phyloP scores from a whole-genome alignment of 805 yeast genomes.

The Saccharomycopsis fermentans region DNA sequence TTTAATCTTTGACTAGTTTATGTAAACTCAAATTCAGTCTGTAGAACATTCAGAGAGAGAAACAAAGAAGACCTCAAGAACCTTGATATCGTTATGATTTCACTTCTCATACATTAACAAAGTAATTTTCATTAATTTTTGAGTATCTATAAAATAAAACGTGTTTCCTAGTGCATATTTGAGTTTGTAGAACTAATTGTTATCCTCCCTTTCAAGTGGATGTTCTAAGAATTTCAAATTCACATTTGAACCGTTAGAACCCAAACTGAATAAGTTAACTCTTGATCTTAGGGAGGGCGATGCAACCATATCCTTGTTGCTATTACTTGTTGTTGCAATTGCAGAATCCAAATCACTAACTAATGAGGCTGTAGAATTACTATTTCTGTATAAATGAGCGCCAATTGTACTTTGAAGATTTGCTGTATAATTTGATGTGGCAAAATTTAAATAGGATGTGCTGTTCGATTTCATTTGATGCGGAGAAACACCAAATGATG shows the following conservation, averaged over 20 bases:
- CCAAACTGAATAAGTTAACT: slow-evolving; percentile 15
- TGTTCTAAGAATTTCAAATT: not conserved
- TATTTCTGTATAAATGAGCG: not conserved
- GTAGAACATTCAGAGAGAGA: no score
- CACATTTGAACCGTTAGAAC: not conserved
- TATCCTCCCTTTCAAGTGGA: not conserved
- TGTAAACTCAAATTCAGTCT: no score
- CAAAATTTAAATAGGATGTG: not conserved
- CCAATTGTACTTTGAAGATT: not conserved
- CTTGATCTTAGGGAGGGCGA: slow-evolving; percentile 16
- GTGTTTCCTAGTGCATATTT: no score
- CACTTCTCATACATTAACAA: no score
- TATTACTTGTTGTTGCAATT: not conserved
- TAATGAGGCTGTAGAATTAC: not conserved
- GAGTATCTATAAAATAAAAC: no score
- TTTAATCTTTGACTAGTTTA: no score
- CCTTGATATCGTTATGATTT: no score
- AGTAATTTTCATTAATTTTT: no score
- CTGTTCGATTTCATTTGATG: not conserved
- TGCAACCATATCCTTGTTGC: not conserved
- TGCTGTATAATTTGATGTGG: not conserved
- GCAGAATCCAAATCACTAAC: not conserved
- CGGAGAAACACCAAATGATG: not conserved
- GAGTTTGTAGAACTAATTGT: no score
- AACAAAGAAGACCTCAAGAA: no score